phyloP scores from a whole-genome alignment of 2,329 filamentous ascomycete species.

The Akanthomyces muscarius region DNA sequence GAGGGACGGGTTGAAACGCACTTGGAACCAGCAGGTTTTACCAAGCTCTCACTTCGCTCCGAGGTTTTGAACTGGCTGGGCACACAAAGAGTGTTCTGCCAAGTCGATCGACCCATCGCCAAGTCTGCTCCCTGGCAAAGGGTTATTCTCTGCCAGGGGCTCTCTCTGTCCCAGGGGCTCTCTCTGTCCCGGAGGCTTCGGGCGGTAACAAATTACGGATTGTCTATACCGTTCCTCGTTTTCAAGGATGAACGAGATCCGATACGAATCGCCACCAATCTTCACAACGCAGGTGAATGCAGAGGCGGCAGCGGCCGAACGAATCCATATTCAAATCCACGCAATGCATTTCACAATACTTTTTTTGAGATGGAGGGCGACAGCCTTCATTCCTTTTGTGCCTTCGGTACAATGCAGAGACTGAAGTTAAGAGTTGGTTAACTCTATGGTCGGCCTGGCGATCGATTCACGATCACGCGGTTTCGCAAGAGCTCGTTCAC shows the following conservation, averaged over 20 bases:
- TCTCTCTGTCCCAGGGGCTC: too few species aligned
- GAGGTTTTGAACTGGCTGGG: neutral
- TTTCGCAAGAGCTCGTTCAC: neutral
- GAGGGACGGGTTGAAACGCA: neutral
- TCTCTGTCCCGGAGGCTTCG: too few species aligned
- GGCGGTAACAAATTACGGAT: too few species aligned
- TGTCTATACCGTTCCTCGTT: neutral
- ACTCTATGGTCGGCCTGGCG: neutral
- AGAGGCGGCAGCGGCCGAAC: neutral
- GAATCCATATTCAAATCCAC: neutral
- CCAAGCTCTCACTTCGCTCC: too few species aligned
- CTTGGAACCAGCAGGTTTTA: neutral
- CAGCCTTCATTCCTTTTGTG: too few species aligned
- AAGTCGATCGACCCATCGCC: neutral
- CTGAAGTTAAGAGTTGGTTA: neutral
- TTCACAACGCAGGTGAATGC: neutral
- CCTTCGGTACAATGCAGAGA: neutral
- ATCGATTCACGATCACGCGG: too few species aligned
- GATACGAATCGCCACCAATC: neutral
- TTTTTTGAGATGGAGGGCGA: neutral
- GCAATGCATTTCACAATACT: neutral
- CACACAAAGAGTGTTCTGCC: neutral
- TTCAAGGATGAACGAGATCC: neutral
- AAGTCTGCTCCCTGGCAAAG: neutral
- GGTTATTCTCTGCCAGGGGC: neutral